Base-by-base conservation (phyloP, 495 filamentous ascomycete genomes). In the Xylaria bambusicola region DNA sequence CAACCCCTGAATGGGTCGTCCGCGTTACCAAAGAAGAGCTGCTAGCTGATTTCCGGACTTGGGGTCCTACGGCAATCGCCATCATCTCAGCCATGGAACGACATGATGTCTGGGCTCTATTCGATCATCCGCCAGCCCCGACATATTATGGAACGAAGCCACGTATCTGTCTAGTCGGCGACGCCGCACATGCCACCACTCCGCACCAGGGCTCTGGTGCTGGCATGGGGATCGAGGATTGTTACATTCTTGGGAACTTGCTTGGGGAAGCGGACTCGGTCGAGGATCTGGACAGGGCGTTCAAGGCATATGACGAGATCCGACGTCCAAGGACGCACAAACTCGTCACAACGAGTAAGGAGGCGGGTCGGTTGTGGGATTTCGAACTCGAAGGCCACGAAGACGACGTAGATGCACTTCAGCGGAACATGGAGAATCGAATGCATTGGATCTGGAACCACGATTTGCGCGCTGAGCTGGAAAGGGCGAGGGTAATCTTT, bases 151-250 rank as follows among this genome's bases (percentile, higher is more conserved):
- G 78, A 2, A 46, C 52, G 9, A 42, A 35, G 12, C 66, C 65
- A 3, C 75, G 78, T 0, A 63, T 90, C 0, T 82, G 80, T 6
- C 73, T 90, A 2, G 70, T 88, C 0, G 88, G 88, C 1, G 88
- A 90, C 61, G 87, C 88, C 0, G 87, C 87, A 0, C 88, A 90
- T 61, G 86, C 87, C 0, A 80, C 80, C 0, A 88, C 86, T 2
- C 88, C 88, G 0, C 86, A 89, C 63, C 86, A 89, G 62, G 87
- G 86, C 8, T 77, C 86, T 1, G 88, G 87, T 0, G 86, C 86
- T 0, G 86, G 87, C 0, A 82, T 86, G 71, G 84, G 85, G 2
- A 82, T 90, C 31, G 88, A 90, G 64, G 88, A 90, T 70, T 81
- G 85, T 6, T 80, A 80, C 47, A 76, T 88, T 12, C 71, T 90